A percentile compares a stretch with the other conserved stretches of the same genome.
These are phyloP conservation scores for Fusarium algeriense DNA, from an alignment of 2,329 filamentous ascomycete species.

Conservation along the genomic window DNA sequence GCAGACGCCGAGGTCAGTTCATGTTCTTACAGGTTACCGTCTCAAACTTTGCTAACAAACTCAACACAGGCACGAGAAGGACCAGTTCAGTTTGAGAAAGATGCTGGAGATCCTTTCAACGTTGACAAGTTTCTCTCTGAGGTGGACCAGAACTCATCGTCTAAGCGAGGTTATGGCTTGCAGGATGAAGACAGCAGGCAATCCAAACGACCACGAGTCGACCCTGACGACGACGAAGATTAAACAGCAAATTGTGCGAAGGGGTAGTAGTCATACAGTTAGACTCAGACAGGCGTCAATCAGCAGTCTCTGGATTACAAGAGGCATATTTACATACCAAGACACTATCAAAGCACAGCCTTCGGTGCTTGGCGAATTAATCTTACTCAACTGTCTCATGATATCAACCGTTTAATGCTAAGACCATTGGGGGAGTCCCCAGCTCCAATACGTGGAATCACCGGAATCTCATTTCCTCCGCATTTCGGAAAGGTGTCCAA, in stretches of 20 bases:
- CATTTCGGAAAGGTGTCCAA: constrained; percentile 25
- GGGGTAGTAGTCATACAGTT: constrained; percentile 38
- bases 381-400: constrained; percentile 4
- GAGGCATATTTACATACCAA: constrained; percentile 23
- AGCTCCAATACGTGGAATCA: constrained; percentile 43
- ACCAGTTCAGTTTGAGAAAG: constrained; percentile 96
- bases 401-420: background rate
- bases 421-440: constrained; percentile 1
- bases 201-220: constrained; percentile 81
- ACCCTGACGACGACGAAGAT: constrained; percentile 66
- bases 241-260: constrained; percentile 25
- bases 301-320: constrained; percentile 23
- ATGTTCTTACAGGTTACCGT: background rate
- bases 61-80: constrained; percentile 77
- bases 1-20: constrained; percentile 80
- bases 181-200: constrained; percentile 72
- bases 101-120: constrained; percentile 86
- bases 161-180: constrained; percentile 81
- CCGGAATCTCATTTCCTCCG: constrained; percentile 19
- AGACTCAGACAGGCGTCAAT: constrained; percentile 44
- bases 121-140: constrained; percentile 94
- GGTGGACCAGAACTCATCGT: constrained; percentile 71
- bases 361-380: constrained; percentile 3
- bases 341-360: constrained; percentile 1
- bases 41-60: constrained; percentile 48